Conservation (phyloP, 148 eudicot species). For the Chenopodium formosanum region DNA sequence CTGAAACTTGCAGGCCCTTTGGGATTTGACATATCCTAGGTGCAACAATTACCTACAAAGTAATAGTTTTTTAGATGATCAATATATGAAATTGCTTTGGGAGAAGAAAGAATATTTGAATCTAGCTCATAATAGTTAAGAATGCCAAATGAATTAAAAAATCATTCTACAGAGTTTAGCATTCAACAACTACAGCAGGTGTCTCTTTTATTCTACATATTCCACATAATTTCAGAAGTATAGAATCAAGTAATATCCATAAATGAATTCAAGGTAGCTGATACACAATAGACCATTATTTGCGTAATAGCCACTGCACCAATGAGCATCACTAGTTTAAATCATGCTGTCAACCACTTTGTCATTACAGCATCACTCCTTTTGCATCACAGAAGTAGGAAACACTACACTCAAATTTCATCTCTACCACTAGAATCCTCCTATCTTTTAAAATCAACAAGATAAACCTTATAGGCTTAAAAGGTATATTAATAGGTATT, state of each 20-base stretch:
- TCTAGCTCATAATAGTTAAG: neutral
- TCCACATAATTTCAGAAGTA: neutral
- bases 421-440: neutral
- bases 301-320: neutral
- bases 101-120: neutral
- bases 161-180: neutral
- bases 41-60: slow-evolving; percentile 20
- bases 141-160: neutral
- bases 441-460: neutral
- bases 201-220: neutral
- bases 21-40: slow-evolving; percentile 56
- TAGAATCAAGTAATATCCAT: neutral
- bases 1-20: slow-evolving; percentile 65
- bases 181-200: neutral
- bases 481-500: no score
- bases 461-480: neutral
- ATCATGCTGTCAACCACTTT: neutral
- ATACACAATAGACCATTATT: neutral
- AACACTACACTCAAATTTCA: neutral
- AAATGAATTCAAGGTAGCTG: neutral
- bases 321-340: neutral
- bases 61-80: neutral
- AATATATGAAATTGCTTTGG: neutral
- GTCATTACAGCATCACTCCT: neutral
- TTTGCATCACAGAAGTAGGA: no score